These are phyloP conservation scores for Alternaria brassicicola DNA, from an alignment of 2,329 filamentous ascomycete genomes.

Conservation along the genomic window DNA sequence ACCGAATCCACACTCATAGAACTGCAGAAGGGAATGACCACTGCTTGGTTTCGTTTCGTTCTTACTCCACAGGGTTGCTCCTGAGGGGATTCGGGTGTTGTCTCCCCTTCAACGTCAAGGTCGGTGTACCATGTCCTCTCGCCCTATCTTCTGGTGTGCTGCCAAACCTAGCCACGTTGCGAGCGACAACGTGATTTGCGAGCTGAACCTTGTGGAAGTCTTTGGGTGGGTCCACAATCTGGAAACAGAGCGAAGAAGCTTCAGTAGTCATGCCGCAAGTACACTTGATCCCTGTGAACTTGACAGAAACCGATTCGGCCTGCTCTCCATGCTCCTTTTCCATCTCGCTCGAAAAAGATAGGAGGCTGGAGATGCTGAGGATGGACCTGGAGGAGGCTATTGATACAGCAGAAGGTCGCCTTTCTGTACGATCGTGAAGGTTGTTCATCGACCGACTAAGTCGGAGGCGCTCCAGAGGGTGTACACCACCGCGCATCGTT, in stretches of 20 bases:
- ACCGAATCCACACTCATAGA: not conserved
- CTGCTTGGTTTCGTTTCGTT: not conserved
- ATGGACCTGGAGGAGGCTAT: slow-evolving; percentile 9
- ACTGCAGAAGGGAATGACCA: not conserved
- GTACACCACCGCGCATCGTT: not conserved
- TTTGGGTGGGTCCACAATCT: slow-evolving; percentile 21
- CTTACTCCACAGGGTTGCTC: slow-evolving; percentile 16
- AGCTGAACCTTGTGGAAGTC: not conserved
- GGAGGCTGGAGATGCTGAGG: slow-evolving; percentile 21
- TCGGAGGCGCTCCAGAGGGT: slow-evolving; percentile 17
- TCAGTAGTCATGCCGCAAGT: slow-evolving; percentile 25
- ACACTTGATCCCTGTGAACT: slow-evolving; percentile 30
- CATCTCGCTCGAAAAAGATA: slow-evolving; percentile 13
- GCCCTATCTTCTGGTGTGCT: slow-evolving; percentile 21
- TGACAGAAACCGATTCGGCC: slow-evolving; percentile 22
- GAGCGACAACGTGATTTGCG: not conserved
- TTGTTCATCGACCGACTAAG: slow-evolving; percentile 20
- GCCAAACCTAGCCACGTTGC: not conserved
- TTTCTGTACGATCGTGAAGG: not conserved
- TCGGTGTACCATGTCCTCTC: slow-evolving; percentile 25
- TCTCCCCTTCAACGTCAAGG: slow-evolving; percentile 17
- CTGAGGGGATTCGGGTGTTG: slow-evolving; percentile 32
- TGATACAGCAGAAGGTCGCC: not conserved
- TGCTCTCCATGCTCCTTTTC: slow-evolving; percentile 23
- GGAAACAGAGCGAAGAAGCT: slow-evolving; percentile 27